A percentile compares a stretch with the other conserved stretches of the same genome.
Evolutionary conservation across 31 red algal species (phyloP).

Genomic region (Porphyra umbilicalis): DNA sequence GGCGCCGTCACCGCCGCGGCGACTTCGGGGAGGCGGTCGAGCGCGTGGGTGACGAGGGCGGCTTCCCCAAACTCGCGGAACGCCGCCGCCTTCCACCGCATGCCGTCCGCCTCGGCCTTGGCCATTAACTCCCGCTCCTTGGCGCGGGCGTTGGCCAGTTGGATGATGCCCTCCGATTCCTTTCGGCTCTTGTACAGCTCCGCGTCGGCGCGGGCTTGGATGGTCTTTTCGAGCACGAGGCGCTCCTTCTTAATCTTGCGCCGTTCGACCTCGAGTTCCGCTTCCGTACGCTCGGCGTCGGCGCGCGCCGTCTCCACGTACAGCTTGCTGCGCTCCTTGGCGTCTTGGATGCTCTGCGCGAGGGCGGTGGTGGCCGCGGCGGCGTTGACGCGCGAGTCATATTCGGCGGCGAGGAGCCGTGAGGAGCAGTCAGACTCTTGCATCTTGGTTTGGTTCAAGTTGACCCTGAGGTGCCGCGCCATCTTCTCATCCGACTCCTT

Average conservation of each 20-base stretch:
- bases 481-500: constrained; percentile 13
- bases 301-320: constrained; percentile 29
- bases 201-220: constrained; percentile 53
- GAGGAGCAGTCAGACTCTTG: constrained; percentile 23
- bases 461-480: constrained; percentile 24
- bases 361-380: constrained; percentile 16
- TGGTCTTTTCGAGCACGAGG: constrained; percentile 22
- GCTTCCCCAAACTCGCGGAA: constrained; percentile 29
- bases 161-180: constrained; percentile 30
- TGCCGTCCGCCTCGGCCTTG: constrained; percentile 48
- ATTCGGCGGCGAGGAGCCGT: constrained; percentile 9
- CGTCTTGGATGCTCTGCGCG: constrained; percentile 29
- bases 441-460: constrained; percentile 19
- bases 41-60: constrained; percentile 43
- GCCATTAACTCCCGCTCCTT: constrained; percentile 21
- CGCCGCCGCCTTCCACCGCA: constrained; percentile 35
- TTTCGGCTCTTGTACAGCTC: constrained; percentile 30
- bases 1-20: constrained; percentile 42
- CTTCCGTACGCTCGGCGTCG: constrained; percentile 32
- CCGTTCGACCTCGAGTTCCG: constrained; percentile 29
- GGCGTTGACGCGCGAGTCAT: constrained; percentile 22
- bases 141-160: constrained; percentile 34
- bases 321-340: constrained; percentile 29
- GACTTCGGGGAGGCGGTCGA: constrained; percentile 43
- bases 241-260: constrained; percentile 35